Conservation (phyloP, 2,329 filamentous ascomycete species). For the Fusarium kyushuense region DNA sequence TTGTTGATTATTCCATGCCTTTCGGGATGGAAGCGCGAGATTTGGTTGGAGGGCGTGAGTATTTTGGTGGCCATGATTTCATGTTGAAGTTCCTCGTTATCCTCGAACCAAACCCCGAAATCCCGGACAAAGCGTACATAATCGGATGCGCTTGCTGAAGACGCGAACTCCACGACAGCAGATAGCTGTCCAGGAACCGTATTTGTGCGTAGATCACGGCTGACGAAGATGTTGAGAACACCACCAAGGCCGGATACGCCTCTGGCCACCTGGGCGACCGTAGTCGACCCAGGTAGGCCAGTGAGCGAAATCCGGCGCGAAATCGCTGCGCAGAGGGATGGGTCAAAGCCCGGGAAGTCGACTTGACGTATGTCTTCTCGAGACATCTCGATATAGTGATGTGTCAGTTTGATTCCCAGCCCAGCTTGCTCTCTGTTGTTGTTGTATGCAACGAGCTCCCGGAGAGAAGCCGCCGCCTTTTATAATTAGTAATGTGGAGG, state of each 20-base stretch:
- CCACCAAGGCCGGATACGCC: conserved; percentile 35
- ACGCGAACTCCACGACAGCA: conserved; percentile 39
- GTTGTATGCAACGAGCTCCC: too few species aligned
- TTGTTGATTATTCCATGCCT: neutral
- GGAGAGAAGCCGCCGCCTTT: too few species aligned
- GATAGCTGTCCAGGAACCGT: neutral
- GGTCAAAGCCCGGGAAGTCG: too few species aligned
- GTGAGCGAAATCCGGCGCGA: conserved; percentile 44
- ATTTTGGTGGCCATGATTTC: neutral
- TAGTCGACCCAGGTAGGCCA: conserved; percentile 36
- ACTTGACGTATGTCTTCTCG: too few species aligned
- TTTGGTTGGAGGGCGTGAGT: rapidly evolving
- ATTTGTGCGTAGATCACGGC: neutral
- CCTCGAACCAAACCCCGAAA: neutral
- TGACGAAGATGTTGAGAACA: conserved; percentile 12
- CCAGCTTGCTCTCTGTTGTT: too few species aligned
- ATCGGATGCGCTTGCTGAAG: rapidly evolving
- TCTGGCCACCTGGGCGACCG: conserved; percentile 31
- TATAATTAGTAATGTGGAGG: neutral
- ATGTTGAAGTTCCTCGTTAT: neutral
- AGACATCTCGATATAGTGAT: neutral
- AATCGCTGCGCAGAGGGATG: too few species aligned
- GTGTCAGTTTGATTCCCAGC: too few species aligned
- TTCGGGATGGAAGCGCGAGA: neutral
- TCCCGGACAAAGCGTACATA: conserved; percentile 7